phyloP scores from a whole-genome alignment of 208 protist species.

The Angomonas deanei region DNA sequence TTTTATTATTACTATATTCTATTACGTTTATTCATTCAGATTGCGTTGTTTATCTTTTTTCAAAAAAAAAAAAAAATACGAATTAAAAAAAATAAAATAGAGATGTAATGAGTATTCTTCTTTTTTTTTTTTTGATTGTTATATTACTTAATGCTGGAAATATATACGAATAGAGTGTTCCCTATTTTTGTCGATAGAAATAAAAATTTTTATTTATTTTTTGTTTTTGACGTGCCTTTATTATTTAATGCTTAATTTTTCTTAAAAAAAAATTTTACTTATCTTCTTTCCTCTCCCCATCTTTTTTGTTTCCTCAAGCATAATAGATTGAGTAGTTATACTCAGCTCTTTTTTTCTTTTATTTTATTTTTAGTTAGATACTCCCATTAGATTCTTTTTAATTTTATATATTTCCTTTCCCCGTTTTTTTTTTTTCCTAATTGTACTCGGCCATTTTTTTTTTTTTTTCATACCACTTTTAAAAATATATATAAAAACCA shows the following conservation, averaged over 20 bases:
- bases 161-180: not conserved
- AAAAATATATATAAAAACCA: conserved; percentile 2
- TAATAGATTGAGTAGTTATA: not conserved
- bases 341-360: conserved; percentile 15
- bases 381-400: conserved; percentile 6
- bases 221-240: conserved; percentile 1
- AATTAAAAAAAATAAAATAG: not conserved
- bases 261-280: not conserved
- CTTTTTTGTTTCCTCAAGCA: not conserved
- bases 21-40: not conserved
- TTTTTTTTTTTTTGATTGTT: not conserved
- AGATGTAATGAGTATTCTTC: not conserved
- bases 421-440: conserved; percentile 11
- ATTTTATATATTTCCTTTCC: conserved; percentile 5
- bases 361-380: conserved; percentile 9
- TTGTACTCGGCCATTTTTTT: conserved; percentile 9
- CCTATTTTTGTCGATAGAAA: conserved; percentile 2
- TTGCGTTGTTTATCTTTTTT: conserved; percentile 4
- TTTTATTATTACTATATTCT: not conserved
- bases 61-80: not conserved
- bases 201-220: conserved; percentile 7
- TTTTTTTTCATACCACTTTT: conserved; percentile 4
- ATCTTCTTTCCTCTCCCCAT: conserved; percentile 1
- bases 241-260: not conserved
- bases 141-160: not conserved